Evolutionary conservation across 257 asterid genomes (phyloP), one percentile per base, ranked within the genome.

Genomic region (Thymus quinquecostatus): DNA sequence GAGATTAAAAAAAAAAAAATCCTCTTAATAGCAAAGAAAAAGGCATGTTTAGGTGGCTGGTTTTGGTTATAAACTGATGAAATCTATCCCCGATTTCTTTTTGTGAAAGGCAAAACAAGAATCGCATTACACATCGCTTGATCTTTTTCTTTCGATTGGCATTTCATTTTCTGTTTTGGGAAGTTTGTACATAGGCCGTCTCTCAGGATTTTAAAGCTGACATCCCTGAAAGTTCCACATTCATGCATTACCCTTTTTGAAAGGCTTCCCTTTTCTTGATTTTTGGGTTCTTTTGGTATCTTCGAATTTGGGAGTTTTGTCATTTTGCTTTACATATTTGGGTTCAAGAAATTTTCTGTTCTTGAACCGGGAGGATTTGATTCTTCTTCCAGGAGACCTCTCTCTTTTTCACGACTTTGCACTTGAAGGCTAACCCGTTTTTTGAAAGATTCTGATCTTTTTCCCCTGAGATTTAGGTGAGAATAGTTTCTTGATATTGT

Each of bases 21-120:
- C 29, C 54, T n/a, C 56, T 38, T 60, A 49, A 45, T 33, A 48
- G 40, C 13, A 57, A 66, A 66, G 58, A 65, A 44, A 36, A 62
- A 48, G 73, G 77, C 77, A 51, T 50, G 64, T 27, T 12, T 59
- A 36, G 53, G 66, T 50, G 64, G 58, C 63, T 13, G 54, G 33
- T 72, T 55, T n/a, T 61, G 64, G 68, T 63, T 55, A 51, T 6
- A 6, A 47, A 57, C 53, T 72, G 34, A 68, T 55, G 27, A 78
- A 75, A 64, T 61, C 50, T n/a, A 53, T 13, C 7, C 50, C 64
- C 77, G 61, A 40, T 77, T 75, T 48, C 68, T 75, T 73, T 56
- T 57, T 69, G 70, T 60, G 47, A 73, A 79, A 69, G 84, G 68
- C 81, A 81, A 77, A 74, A 48, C 71, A 80, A 75, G 72, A 78